A percentile compares a stretch with the other conserved stretches of the same genome.
Conservation (phyloP, 108 stramenopile genomes). For the Cyclostephanos invisitatus region DNA sequence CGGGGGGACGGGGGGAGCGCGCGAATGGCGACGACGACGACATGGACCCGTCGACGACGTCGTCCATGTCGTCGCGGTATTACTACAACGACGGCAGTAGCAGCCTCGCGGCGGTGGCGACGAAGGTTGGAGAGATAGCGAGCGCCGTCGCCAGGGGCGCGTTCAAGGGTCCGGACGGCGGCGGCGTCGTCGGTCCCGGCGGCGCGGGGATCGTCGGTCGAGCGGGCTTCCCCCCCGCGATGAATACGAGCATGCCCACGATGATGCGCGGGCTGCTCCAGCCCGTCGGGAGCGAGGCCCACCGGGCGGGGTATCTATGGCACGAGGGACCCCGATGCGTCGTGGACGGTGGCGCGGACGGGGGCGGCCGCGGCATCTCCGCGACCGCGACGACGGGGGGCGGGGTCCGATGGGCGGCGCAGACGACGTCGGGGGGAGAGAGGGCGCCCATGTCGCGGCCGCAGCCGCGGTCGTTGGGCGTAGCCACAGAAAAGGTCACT, state of each 20-base stretch:
- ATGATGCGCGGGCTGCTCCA: too few species aligned
- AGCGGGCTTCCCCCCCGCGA: too few species aligned
- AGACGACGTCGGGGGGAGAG: background rate
- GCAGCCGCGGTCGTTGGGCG: background rate
- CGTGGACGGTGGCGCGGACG: conserved; percentile 28
- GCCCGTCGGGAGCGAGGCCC: too few species aligned
- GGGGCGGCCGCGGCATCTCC: conserved; percentile 22
- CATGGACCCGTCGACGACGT: conserved; percentile 4
- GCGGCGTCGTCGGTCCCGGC: background rate
- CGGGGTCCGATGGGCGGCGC: background rate
- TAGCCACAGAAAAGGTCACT: conserved; percentile 17
- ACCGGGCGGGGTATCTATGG: too few species aligned
- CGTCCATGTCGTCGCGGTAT: background rate
- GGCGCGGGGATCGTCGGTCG: background rate
- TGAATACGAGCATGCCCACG: too few species aligned
- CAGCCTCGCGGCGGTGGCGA: conserved; percentile 24
- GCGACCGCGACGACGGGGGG: too few species aligned
- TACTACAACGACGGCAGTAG: too few species aligned
- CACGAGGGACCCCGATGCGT: background rate
- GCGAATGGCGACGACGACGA: conserved; percentile 13
- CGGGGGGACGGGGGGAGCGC: background rate
- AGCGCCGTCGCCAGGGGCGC: conserved; percentile 4
- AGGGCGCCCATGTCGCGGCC: background rate
- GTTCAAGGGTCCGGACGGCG: background rate
- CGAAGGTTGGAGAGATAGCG: conserved; percentile 41